These are phyloP conservation scores for Fusarium sororula DNA, from an alignment of 2,329 filamentous ascomycete species.

Conservation along the genomic window DNA sequence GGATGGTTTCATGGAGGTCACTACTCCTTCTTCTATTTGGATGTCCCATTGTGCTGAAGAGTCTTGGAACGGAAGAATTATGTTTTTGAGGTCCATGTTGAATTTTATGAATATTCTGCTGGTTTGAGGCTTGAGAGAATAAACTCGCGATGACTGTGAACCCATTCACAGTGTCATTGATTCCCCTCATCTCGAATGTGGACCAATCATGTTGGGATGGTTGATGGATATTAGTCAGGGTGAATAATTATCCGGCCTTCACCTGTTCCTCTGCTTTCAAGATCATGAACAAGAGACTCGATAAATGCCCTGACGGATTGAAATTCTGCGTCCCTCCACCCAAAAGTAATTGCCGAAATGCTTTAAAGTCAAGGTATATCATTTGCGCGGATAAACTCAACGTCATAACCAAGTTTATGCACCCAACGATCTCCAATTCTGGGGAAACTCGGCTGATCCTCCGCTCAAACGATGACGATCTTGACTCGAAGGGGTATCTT, in stretches of 20 bases:
- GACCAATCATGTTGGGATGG: background rate
- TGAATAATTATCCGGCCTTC: background rate
- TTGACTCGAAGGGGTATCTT: background rate
- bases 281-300: too few relatives aligned
- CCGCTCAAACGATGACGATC: constrained; percentile 12
- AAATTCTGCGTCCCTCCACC: too few relatives aligned
- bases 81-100: background rate
- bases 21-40: background rate
- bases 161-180: background rate
- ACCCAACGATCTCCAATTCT: background rate
- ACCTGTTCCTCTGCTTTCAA: background rate
- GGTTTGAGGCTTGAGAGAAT: background rate
- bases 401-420: constrained; percentile 2
- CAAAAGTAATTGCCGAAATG: background rate
- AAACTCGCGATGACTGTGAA: background rate
- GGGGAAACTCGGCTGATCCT: constrained; percentile 4
- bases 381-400: constrained; percentile 8
- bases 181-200: background rate
- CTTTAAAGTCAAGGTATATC: background rate
- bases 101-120: background rate
- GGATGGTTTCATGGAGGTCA: background rate
- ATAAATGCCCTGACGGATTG: background rate
- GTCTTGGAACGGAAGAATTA: background rate
- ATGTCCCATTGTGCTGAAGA: background rate
- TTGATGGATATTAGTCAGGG: background rate